Percentiles rank a stretch among this genome's conserved stretches.
Conservation (phyloP, 2,329 filamentous ascomycete species). For the Colletotrichum siamense region DNA sequence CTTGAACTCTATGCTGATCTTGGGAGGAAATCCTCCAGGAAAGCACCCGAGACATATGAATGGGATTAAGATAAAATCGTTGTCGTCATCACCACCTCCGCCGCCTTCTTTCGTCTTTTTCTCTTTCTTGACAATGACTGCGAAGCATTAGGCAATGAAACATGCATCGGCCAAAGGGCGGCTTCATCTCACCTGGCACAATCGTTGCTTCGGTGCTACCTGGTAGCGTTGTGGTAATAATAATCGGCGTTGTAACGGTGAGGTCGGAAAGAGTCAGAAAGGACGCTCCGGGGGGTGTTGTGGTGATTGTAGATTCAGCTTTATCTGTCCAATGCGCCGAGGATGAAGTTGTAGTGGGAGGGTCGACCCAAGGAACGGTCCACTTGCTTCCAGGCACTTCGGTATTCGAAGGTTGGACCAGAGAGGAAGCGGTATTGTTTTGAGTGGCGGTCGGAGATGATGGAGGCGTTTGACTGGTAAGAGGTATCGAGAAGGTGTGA, state of each 20-base stretch:
- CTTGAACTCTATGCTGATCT: neutral
- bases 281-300: neutral
- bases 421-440: neutral
- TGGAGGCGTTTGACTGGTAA: neutral
- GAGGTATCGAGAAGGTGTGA: neutral
- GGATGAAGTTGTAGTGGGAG: neutral
- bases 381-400: neutral
- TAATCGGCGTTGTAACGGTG: neutral
- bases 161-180: neutral
- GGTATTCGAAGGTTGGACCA: neutral
- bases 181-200: neutral
- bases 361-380: neutral
- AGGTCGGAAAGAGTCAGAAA: neutral
- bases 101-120: neutral
- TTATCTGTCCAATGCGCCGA: neutral
- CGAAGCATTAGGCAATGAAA: neutral
- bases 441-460: neutral
- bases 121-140: neutral
- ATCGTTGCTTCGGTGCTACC: neutral
- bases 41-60: neutral
- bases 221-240: neutral
- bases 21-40: neutral
- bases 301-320: neutral
- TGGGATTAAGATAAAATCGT: neutral
- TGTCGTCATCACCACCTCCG: neutral